Percentiles rank a stretch among this genome's conserved stretches.
Evolutionary conservation across 1,139 yeast species (phyloP).

Genomic region (Yamadazyma trypodendri): DNA sequence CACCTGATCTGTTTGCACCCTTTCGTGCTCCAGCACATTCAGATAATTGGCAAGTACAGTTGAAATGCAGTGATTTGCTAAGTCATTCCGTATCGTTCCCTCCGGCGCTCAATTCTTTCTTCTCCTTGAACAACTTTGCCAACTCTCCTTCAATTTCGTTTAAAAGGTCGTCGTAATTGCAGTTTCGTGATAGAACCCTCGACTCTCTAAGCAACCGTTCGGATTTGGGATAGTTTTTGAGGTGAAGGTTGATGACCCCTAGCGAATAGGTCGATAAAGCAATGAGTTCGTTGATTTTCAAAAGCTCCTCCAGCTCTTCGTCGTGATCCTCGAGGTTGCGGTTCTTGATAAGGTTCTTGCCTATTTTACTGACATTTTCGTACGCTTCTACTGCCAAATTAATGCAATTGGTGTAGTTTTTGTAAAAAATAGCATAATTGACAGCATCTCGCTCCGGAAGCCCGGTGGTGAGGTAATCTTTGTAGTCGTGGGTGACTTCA

Average conservation of each 20-base stretch:
- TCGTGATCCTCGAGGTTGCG: too few relatives aligned
- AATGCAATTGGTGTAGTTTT: slow-evolving; percentile 16
- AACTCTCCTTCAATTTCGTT: slow-evolving; percentile 67
- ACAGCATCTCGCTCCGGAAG: slow-evolving; percentile 28
- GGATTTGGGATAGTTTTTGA: slow-evolving; percentile 55
- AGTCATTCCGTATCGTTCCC: too few relatives aligned
- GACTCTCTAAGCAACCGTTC: slow-evolving; percentile 67
- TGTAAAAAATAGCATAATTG: slow-evolving; percentile 16
- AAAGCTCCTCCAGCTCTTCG: slow-evolving; percentile 13
- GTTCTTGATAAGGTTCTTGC: slow-evolving; percentile 23
- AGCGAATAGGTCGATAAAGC: slow-evolving; percentile 83
- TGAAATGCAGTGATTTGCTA: too few relatives aligned
- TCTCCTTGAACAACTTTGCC: slow-evolving; percentile 44
- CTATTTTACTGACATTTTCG: slow-evolving; percentile 54
- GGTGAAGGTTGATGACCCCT: slow-evolving; percentile 73
- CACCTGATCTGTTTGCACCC: too few relatives aligned
- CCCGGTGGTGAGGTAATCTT: not conserved
- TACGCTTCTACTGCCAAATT: slow-evolving; percentile 46
- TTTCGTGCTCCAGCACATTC: too few relatives aligned
- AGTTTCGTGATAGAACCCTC: slow-evolving; percentile 64
- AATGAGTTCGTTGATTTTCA: slow-evolving; percentile 50
- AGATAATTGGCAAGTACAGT: too few relatives aligned
- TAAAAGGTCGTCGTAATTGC: slow-evolving; percentile 64
- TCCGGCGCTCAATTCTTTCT: slow-evolving; percentile 11
- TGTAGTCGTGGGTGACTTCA: not conserved